phyloP scores from a whole-genome alignment of 2,329 filamentous ascomycete genomes.

The Diaporthe destruens region DNA sequence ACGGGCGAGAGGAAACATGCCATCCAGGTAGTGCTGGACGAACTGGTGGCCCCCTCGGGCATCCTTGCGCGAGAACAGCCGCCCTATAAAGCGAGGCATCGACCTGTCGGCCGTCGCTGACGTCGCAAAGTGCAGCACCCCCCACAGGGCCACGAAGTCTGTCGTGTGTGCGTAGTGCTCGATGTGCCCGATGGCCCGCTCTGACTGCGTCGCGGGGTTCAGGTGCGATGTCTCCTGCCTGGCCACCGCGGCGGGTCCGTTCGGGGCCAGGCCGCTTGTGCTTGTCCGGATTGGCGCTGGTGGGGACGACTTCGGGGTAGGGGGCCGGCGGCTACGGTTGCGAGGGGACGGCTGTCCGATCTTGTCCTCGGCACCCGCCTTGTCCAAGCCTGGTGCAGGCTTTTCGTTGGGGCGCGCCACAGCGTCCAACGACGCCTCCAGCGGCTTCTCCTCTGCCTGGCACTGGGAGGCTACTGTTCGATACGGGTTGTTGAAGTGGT shows the following conservation, averaged over 20 bases:
- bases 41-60: slow-evolving; percentile 69
- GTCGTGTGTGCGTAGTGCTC: slow-evolving; percentile 83
- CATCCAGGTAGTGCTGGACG: slow-evolving; percentile 72
- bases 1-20: slow-evolving; percentile 68
- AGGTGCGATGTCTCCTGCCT: slow-evolving; percentile 49
- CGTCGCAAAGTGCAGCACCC: slow-evolving; percentile 76
- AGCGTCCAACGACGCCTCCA: slow-evolving; percentile 51
- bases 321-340: background rate
- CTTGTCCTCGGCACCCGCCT: background rate
- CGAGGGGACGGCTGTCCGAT: background rate
- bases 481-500: slow-evolving; percentile 85
- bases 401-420: background rate
- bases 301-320: slow-evolving; percentile 16
- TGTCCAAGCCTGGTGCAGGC: background rate
- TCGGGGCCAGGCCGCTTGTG: slow-evolving; percentile 22
- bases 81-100: slow-evolving; percentile 72
- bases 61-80: slow-evolving; percentile 67
- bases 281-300: slow-evolving; percentile 29
- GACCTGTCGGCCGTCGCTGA: slow-evolving; percentile 55
- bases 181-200: slow-evolving; percentile 74
- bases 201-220: slow-evolving; percentile 54
- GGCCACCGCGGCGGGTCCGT: background rate
- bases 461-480: slow-evolving; percentile 61
- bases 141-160: slow-evolving; percentile 82
- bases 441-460: slow-evolving; percentile 52